Conservation (phyloP, 345 rosid genomes). For the Excoecaria agallocha region DNA sequence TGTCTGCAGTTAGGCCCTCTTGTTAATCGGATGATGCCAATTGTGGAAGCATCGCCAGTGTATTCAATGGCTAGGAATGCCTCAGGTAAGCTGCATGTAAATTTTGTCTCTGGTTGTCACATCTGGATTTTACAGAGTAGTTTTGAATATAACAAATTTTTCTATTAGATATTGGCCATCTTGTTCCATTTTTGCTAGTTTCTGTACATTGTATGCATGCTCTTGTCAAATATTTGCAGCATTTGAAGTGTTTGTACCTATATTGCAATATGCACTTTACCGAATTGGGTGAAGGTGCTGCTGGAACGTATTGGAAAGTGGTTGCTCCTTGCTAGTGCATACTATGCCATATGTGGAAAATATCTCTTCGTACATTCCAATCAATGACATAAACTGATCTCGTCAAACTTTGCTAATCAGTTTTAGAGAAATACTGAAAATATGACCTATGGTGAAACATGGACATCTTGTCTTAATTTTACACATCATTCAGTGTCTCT, state of each 20-base stretch:
- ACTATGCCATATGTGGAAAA: background rate
- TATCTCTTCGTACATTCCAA: background rate
- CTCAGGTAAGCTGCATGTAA: constrained; percentile 50
- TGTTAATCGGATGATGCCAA: constrained; percentile 74
- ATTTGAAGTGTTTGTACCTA: background rate
- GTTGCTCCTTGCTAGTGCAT: too few species aligned
- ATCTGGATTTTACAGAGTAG: constrained; percentile 8
- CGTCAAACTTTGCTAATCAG: background rate
- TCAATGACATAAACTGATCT: background rate
- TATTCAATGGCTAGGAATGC: constrained; percentile 75
- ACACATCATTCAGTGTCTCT: too few species aligned
- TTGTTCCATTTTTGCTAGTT: background rate
- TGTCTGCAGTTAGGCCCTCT: constrained; percentile 80
- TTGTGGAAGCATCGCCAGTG: constrained; percentile 81
- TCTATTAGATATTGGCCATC: background rate
- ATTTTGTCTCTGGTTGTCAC: background rate
- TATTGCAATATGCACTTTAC: background rate
- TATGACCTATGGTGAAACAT: too few species aligned
- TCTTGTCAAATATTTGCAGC: background rate
- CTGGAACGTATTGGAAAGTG: background rate
- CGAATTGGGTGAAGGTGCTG: background rate
- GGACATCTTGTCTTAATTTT: too few species aligned
- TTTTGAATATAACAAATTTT: background rate
- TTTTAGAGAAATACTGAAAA: background rate
- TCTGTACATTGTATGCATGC: background rate